A percentile compares a stretch with the other conserved stretches of the same genome.
These are phyloP conservation scores for Hibiscus tridactylites DNA, from an alignment of 345 rosid species.

Conservation along the genomic window DNA sequence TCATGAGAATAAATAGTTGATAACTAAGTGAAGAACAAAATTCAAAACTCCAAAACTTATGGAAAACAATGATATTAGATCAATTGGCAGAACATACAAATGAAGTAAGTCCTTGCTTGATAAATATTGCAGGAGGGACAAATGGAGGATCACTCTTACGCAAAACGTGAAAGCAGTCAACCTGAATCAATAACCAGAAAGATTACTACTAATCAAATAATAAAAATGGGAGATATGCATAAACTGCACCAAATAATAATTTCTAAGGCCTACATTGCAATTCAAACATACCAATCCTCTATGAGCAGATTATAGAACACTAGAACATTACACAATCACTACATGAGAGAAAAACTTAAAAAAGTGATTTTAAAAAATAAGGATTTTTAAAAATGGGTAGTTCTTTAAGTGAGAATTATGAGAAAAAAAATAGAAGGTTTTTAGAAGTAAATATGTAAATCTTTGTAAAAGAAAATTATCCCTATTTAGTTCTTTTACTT, in stretches of 20 bases:
- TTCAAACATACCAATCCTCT: background rate
- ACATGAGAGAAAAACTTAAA: background rate
- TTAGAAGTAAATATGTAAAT: background rate
- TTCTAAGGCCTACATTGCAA: background rate
- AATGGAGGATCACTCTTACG: slow-evolving; percentile 95
- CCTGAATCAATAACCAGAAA: slow-evolving; percentile 38
- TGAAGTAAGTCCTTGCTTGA: slow-evolving; percentile 89
- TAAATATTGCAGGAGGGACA: slow-evolving; percentile 63
- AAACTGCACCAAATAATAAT: background rate
- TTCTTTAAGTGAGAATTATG: too few species aligned
- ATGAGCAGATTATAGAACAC: background rate
- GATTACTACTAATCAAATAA: background rate
- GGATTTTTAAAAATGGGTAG: background rate
- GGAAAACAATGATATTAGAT: slow-evolving; percentile 4
- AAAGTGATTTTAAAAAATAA: background rate
- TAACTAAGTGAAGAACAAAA: slow-evolving; percentile 4
- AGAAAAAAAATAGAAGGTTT: background rate
- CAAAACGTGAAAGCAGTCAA: slow-evolving; percentile 96
- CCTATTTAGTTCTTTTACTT: background rate
- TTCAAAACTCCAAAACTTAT: background rate
- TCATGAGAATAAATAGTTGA: slow-evolving; percentile 1
- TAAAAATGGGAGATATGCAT: background rate
- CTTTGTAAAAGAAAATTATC: background rate
- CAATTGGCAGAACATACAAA: slow-evolving; percentile 49
- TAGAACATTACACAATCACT: background rate